These are phyloP conservation scores for Solanum hybrid DNA, from an alignment of 305 asterid genomes.

Conservation along the genomic window DNA sequence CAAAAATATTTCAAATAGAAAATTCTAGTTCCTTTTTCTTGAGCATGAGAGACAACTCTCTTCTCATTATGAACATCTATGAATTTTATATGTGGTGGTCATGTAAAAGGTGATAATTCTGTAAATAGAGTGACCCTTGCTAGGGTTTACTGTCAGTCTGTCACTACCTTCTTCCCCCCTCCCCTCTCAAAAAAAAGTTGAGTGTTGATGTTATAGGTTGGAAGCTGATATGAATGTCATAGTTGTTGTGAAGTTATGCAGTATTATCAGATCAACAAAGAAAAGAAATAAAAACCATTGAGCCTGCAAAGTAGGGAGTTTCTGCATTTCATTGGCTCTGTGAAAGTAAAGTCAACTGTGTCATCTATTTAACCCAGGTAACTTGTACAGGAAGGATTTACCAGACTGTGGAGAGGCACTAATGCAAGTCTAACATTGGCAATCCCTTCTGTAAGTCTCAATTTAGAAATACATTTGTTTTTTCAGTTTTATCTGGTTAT, in stretches of 20 bases:
- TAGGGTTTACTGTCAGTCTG: not conserved
- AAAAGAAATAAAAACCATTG: not conserved
- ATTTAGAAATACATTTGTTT: not conserved
- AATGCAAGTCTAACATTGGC: slow-evolving; percentile 81
- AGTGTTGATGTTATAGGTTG: not conserved
- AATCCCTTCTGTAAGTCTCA: slow-evolving; percentile 53
- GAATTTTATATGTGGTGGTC: not conserved
- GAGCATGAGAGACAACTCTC: not conserved
- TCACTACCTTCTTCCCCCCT: not conserved
- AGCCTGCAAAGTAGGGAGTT: not conserved
- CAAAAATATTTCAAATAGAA: not conserved
- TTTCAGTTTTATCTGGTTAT: not conserved
- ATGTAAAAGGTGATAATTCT: not conserved
- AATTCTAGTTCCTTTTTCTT: not conserved
- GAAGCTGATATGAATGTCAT: not conserved
- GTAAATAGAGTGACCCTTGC: not conserved
- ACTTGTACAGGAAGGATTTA: slow-evolving; percentile 63
- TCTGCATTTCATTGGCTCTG: not conserved
- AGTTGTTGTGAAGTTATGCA: not conserved
- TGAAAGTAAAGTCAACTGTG: not conserved
- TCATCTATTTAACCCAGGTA: not conserved
- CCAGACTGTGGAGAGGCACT: slow-evolving; percentile 81
- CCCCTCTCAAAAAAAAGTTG: not conserved
- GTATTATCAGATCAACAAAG: not conserved
- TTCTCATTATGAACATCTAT: not conserved